Evolutionary conservation across 176 grass and related monocot genomes (phyloP).

Genomic region (Leersia perrieri): DNA sequence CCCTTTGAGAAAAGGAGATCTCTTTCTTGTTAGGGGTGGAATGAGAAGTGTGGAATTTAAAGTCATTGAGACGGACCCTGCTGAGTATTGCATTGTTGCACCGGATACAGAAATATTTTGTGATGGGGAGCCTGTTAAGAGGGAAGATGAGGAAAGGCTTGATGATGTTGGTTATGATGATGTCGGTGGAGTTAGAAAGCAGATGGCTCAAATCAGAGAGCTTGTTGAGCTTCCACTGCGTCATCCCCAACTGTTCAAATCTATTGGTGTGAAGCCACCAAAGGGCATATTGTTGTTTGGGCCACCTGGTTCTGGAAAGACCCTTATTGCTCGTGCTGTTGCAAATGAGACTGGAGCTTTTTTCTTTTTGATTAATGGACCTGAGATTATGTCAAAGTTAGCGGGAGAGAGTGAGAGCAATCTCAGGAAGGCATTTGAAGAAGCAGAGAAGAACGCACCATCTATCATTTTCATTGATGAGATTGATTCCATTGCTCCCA

Average conservation of each 20-base stretch:
- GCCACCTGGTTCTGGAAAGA: constrained; percentile 83
- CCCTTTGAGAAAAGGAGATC: constrained; percentile 69
- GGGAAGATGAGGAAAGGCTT: constrained; percentile 83
- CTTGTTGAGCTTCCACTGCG: constrained; percentile 79
- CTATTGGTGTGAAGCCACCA: constrained; percentile 81
- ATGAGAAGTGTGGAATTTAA: constrained; percentile 90
- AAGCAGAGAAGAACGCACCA: constrained; percentile 90
- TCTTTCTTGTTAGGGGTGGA: constrained; percentile 82
- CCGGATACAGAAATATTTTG: constrained; percentile 85
- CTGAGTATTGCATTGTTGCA: constrained; percentile 79
- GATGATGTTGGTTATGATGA: constrained; percentile 89
- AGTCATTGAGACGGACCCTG: constrained; percentile 71
- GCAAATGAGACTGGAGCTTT: constrained; percentile 89
- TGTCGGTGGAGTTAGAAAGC: constrained; percentile 80
- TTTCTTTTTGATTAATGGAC: constrained; percentile 85
- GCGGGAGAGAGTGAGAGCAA: constrained; percentile 87
- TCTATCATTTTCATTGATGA: constrained; percentile 90
- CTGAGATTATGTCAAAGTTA: constrained; percentile 83
- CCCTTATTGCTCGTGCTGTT: constrained; percentile 72
- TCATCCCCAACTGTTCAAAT: constrained; percentile 81
- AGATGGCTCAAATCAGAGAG: constrained; percentile 88
- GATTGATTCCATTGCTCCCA: constrained; percentile 81
- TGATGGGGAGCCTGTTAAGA: constrained; percentile 74
- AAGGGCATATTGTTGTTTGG: constrained; percentile 74
- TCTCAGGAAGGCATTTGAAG: constrained; percentile 83